Base-by-base conservation (phyloP, 768 basidiomycete species). In the Naganishia antarctica region DNA sequence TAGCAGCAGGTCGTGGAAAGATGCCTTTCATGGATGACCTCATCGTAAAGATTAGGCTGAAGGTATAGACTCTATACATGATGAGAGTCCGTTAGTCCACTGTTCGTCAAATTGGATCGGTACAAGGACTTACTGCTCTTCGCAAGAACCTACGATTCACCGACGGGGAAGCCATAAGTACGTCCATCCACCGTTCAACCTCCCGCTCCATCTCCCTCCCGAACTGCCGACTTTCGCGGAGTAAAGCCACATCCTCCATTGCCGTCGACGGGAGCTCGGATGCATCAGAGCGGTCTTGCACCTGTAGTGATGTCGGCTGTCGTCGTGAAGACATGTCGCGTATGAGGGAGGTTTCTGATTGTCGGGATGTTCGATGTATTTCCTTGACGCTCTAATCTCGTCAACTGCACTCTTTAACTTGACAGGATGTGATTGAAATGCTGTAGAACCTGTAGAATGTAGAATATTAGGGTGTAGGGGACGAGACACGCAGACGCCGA, bases 21-120 rank as follows among this genome's bases (percentile, higher is more conserved):
- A 48, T 76, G 75, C 29, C 75, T 65, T 65, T 76, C 75, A 53
- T 74, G 74, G 13, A 61, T 63, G 26, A 73, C 66, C 57, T 72
- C 70, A 18, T 63, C 65, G 51, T 75, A 76, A 62, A 73, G 71
- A 5, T 65, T 59, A 6, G 71, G 70, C 26, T 67, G 68, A 9
- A 76, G 45, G 46, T 74, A 72, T 31, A 59, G 41, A 23, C 65
- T 69, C 72, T 71, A 60, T 18, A 1, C 6, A 25, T 13, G 13
- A n/a, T 40, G n/a, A 26, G 18, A 4, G 46, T 50, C 47, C n/a
- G 25, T 49, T 4, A 13, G 15, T 18, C 7, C 23, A 23, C 13
- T 6, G 18, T 4, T 57, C 9, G 12, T n/a, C n/a, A n/a, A n/a
- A 31, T 18, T 7, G 12, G 6, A 41, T 34, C 29, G 41, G 23